Conservation (phyloP, 345 rosid genomes). For the Moricandia moricandioides region DNA sequence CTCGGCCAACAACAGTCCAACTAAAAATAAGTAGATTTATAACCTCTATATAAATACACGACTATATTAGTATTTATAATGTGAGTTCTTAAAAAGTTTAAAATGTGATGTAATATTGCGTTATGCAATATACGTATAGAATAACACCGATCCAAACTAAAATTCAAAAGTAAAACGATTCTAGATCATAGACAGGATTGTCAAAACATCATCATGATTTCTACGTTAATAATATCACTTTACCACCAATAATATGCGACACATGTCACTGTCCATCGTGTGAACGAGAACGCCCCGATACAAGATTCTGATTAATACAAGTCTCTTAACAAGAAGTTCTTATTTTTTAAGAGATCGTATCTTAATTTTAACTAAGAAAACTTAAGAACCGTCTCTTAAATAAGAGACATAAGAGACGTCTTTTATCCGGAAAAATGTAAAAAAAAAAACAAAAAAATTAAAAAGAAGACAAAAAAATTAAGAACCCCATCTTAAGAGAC, state of each 20-base stretch:
- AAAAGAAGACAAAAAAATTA: too few relatives aligned
- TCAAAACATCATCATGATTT: conserved; percentile 7
- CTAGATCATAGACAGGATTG: background rate
- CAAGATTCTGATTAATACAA: too few relatives aligned
- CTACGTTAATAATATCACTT: background rate
- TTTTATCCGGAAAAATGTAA: too few relatives aligned
- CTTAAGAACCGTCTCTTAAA: too few relatives aligned
- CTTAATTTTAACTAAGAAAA: too few relatives aligned
- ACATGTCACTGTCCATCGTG: conserved; percentile 7
- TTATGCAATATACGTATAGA: background rate
- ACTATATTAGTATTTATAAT: background rate
- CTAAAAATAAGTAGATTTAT: background rate
- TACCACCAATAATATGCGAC: background rate
- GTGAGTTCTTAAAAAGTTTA: background rate
- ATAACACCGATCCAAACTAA: background rate
- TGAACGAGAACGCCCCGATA: background rate
- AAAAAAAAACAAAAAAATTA: too few relatives aligned
- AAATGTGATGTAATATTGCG: background rate
- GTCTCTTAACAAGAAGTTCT: too few relatives aligned
- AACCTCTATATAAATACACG: background rate
- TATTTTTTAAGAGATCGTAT: too few relatives aligned
- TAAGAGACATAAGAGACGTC: too few relatives aligned
- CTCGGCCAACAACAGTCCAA: background rate
- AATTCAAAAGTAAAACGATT: background rate
- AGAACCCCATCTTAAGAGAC: too few relatives aligned